Conservation (phyloP, 164 flowering plant genomes). For the Macadamia integrifolia region DNA sequence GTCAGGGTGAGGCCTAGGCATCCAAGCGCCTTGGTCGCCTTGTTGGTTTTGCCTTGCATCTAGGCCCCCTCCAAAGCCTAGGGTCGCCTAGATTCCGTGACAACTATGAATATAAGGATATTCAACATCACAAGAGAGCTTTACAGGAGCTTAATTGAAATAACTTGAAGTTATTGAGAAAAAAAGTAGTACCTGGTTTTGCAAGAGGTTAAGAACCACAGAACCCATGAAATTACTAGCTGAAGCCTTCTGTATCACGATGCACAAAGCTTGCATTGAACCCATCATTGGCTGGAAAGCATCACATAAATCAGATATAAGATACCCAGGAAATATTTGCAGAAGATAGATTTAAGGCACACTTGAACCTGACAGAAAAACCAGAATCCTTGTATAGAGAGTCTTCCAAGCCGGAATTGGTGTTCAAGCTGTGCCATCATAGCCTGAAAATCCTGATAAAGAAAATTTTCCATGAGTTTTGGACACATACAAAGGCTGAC, state of each 20-base stretch:
- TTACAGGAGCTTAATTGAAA: background rate
- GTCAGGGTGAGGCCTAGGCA: too few species aligned
- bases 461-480: background rate
- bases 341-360: background rate
- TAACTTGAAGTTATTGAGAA: background rate
- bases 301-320: slow-evolving; percentile 4
- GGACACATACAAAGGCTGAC: background rate
- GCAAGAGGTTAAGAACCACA: slow-evolving; percentile 87
- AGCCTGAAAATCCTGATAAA: slow-evolving; percentile 82
- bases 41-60: too few species aligned
- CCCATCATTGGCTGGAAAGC: slow-evolving; percentile 80
- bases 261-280: slow-evolving; percentile 78
- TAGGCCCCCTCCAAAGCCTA: too few species aligned
- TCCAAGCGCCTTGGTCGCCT: too few species aligned
- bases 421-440: slow-evolving; percentile 99
- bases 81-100: too few species aligned
- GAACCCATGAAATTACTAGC: slow-evolving; percentile 63
- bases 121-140: background rate
- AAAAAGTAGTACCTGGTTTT: slow-evolving; percentile 65
- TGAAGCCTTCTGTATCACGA: slow-evolving; percentile 67
- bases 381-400: slow-evolving; percentile 96
- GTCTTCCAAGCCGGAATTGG: slow-evolving; percentile 89
- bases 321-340: slow-evolving; percentile 1
- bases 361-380: slow-evolving; percentile 88
- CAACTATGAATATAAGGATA: background rate